Conservation (phyloP, 2,329 filamentous ascomycete species). For the Bipolaris victoriae region DNA sequence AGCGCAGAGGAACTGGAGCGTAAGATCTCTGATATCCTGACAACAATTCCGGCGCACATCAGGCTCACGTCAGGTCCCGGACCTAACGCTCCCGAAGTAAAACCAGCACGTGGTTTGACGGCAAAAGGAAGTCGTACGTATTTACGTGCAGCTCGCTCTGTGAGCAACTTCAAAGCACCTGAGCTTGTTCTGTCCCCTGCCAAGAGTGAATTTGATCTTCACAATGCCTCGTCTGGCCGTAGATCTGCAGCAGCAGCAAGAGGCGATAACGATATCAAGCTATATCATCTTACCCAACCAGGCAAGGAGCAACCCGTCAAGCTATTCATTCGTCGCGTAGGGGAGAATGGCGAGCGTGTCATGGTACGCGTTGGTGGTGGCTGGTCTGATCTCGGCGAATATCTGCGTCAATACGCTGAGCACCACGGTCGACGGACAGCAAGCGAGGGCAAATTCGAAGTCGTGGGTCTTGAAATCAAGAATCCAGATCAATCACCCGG, state of each 20-base stretch:
- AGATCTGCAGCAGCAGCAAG: slow-evolving; percentile 35
- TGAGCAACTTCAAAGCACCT: slow-evolving; percentile 43
- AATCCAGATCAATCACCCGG: slow-evolving; percentile 32
- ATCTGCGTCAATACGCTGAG: slow-evolving; percentile 87
- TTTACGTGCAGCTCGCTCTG: slow-evolving; percentile 42
- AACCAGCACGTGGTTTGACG: slow-evolving; percentile 33
- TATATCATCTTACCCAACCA: slow-evolving; percentile 88
- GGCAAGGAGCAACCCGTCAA: slow-evolving; percentile 89
- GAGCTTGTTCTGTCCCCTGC: slow-evolving; percentile 48
- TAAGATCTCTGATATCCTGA: slow-evolving; percentile 80
- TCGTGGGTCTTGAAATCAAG: slow-evolving; percentile 56
- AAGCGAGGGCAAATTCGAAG: slow-evolving; percentile 62
- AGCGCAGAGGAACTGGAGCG: slow-evolving; percentile 70
- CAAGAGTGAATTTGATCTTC: slow-evolving; percentile 41
- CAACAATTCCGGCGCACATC: slow-evolving; percentile 79
- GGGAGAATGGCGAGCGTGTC: slow-evolving; percentile 86
- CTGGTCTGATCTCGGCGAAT: slow-evolving; percentile 97
- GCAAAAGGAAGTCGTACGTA: slow-evolving; percentile 40
- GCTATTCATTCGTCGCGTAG: slow-evolving; percentile 90
- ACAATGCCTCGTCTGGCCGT: slow-evolving; percentile 36
- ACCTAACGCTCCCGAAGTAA: slow-evolving; percentile 41
- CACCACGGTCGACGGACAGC: slow-evolving; percentile 81
- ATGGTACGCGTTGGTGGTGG: slow-evolving; percentile 98
- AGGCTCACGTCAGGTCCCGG: slow-evolving; percentile 62
- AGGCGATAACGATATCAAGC: slow-evolving; percentile 71